Base-by-base conservation (phyloP, 495 filamentous ascomycete species). In the Tuber umbilicatum region DNA sequence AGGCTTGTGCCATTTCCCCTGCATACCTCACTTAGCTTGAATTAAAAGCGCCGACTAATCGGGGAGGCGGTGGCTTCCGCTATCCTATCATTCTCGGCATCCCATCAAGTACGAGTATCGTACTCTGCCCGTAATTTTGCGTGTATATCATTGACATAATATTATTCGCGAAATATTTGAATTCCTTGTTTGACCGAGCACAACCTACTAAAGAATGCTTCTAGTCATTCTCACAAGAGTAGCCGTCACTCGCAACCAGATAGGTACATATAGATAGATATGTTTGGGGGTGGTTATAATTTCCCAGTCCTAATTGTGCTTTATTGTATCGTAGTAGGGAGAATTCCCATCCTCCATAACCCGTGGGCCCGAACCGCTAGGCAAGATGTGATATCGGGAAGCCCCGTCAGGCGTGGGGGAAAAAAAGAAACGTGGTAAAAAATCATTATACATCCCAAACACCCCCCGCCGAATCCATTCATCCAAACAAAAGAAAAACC, bases 371-470 rank as follows among this genome's bases (percentile, higher is more conserved):
- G 21, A 43, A 70, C 39, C 67, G 41, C 70, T 27, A 23, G 21
- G 64, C 38, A 70, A 50, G 17, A 31, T 38, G 9, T 35, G 39
- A 74, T 43, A 43, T 67, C 27, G 74, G 42, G 47, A 60, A 64
- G 40, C 16, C 41, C n/a, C 50, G 42, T 69, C 14, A 10, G 68
- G 73, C 40, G 35, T 27, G 31, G 37, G 39, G 70, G 27, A 16
- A 64, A 17, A 71, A 42, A 41, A 75, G 35, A 73, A 40, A 60
- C 41, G 31, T 19, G 19, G 70, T 41, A 23, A 76, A 39, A 69
- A 74, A 78, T 74, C 75, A 79, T 76, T 76, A 77, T 79, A 71
- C 71, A 79, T 64, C 43, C 73, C 39, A 40, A 40, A 40, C 27
- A 74, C 27, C 75, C 42, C 42, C 14, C 9, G 17, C 73, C 40